A percentile compares a stretch with the other conserved stretches of the same genome.
Evolutionary conservation across 129 eudicot species (phyloP).

Genomic region (Kitagawia praeruptora): DNA sequence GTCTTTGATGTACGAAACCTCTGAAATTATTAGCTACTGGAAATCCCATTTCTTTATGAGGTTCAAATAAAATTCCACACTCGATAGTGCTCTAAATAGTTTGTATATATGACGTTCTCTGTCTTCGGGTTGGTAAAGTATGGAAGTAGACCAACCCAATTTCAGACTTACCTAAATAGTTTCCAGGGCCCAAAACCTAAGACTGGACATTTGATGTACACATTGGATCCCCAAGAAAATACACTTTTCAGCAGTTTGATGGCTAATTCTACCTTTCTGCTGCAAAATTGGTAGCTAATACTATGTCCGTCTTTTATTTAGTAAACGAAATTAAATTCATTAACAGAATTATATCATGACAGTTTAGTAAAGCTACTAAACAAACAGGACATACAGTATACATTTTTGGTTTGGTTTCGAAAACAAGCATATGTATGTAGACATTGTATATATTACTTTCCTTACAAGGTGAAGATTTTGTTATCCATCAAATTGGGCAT

Average conservation of each 20-base stretch:
- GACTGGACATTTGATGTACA: not conserved
- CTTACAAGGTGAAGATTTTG: too few species aligned
- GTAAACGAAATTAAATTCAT: not conserved
- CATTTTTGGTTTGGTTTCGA: too few species aligned
- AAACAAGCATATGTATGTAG: too few species aligned
- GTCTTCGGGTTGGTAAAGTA: not conserved
- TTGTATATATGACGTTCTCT: not conserved
- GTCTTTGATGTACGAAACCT: too few species aligned
- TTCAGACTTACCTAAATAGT: too few species aligned
- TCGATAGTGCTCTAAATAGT: not conserved
- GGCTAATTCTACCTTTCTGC: not conserved
- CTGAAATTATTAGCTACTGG: too few species aligned
- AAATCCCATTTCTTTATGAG: too few species aligned
- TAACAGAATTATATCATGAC: not conserved
- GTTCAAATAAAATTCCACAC: too few species aligned
- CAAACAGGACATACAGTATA: too few species aligned
- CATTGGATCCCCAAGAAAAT: not conserved
- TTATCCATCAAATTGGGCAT: not conserved
- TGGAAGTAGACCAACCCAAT: not conserved
- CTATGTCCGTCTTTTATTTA: not conserved
- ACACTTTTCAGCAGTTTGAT: too few species aligned
- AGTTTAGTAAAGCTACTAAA: not conserved
- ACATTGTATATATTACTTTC: too few species aligned
- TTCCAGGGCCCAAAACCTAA: not conserved
- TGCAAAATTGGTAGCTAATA: not conserved